Evolutionary conservation across 2,329 filamentous ascomycete genomes (phyloP).

Genomic region (Neoscytalidium dimidiatum): DNA sequence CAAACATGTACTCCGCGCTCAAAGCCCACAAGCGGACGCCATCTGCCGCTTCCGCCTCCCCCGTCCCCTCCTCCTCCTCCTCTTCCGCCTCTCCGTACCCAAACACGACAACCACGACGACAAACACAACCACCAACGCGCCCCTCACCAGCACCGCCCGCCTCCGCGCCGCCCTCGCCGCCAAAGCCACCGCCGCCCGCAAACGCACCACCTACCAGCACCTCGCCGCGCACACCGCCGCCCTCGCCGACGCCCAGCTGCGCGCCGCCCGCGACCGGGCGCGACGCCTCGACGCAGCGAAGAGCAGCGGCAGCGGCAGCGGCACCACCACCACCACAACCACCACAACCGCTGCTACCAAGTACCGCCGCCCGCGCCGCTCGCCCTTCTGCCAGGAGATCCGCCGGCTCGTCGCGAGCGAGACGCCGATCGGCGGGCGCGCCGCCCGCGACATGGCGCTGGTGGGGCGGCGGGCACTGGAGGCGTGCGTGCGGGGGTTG

Average conservation of each 20-base stretch:
- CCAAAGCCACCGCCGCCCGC: not conserved
- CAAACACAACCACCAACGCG: too few species aligned
- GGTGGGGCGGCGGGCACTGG: not conserved
- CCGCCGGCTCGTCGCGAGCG: not conserved
- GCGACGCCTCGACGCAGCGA: not conserved
- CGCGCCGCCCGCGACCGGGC: not conserved
- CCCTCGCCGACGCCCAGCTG: not conserved
- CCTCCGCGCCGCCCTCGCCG: not conserved
- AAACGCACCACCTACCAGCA: not conserved
- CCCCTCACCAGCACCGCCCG: not conserved
- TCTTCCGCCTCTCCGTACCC: too few species aligned
- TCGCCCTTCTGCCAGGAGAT: not conserved
- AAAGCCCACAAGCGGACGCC: not conserved
- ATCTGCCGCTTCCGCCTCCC: not conserved
- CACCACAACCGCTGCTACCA: too few species aligned
- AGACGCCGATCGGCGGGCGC: not conserved
- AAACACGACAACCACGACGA: not conserved
- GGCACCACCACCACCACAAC: too few species aligned
- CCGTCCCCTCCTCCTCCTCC: not conserved
- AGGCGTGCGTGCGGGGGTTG: not conserved
- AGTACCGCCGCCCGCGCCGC: not conserved
- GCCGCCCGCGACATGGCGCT: not conserved
- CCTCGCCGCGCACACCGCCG: not conserved
- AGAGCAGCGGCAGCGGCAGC: too few species aligned
- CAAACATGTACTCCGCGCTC: not conserved